Conservation (phyloP, 1,284 basidiomycete genomes). For the Marasmius oreades region DNA sequence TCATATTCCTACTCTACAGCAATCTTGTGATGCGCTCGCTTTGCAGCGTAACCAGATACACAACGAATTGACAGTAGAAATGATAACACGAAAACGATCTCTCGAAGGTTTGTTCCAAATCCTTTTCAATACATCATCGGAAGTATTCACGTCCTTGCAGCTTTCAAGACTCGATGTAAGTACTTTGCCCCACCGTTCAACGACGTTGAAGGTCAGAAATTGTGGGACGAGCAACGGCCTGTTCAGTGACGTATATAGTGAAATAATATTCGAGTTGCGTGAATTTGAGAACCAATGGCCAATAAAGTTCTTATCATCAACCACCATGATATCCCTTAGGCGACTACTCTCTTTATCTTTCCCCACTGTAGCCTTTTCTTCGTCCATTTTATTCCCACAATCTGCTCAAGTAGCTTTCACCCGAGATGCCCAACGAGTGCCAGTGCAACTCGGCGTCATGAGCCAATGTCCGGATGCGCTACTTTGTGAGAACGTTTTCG, state of each 20-base stretch:
- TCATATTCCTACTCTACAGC: slow-evolving; percentile 9
- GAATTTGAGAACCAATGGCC: too few species aligned
- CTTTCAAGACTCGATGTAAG: slow-evolving; percentile 78
- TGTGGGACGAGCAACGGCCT: slow-evolving; percentile 63
- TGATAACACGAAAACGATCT: slow-evolving; percentile 74
- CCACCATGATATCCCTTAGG: background rate
- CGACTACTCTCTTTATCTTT: background rate
- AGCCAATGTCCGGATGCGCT: slow-evolving; percentile 76
- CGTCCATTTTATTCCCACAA: background rate
- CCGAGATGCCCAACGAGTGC: background rate
- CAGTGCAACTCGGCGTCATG: slow-evolving; percentile 52
- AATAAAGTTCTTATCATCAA: background rate
- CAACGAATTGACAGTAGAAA: slow-evolving; percentile 78
- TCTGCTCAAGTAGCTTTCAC: background rate
- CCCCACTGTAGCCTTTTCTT: background rate
- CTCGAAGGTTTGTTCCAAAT: slow-evolving; percentile 60
- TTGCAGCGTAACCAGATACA: slow-evolving; percentile 72
- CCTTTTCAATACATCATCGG: slow-evolving; percentile 9
- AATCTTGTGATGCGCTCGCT: background rate
- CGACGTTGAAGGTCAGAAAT: slow-evolving; percentile 57
- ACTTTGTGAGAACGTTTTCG: slow-evolving; percentile 75
- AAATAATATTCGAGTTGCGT: background rate
- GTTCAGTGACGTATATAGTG: background rate
- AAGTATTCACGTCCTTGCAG: slow-evolving; percentile 34
- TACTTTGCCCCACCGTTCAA: slow-evolving; percentile 72